Evolutionary conservation across 345 rosid genomes (phyloP), one percentile per base, ranked within the genome.

Genomic region (Punica granatum): DNA sequence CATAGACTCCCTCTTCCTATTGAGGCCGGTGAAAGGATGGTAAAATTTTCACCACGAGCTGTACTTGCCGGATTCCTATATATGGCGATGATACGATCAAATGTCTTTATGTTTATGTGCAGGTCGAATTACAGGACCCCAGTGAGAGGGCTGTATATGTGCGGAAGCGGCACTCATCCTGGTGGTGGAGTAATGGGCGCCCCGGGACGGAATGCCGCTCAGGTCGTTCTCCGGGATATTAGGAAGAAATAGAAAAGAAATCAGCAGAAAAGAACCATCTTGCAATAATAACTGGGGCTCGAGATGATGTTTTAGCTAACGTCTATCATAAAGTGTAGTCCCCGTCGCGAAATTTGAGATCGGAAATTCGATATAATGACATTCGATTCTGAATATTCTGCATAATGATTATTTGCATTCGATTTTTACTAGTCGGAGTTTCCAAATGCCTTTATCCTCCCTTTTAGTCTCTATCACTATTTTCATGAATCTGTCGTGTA

Each of bases 151-250:
- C 79, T 92, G 43, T 92, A 85, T 80, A 70, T 89, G 69, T 89
- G 96, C 58, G 96, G 98, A 28, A 92, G 98, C 37, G 96, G 98
- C 36, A 70, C 87, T 31, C 98, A 92, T 74, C 96, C 98, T 2
- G 92, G 96, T 28, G 98, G 98, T 8, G 96, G 91, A 12, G 92
- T 89, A 48, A 92, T 84, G 88, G 98, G 98, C 16, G 96, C 92
- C 6, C 90, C 92, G 15, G 94, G 98, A 19, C 85, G 96, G 46
- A 90, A 88, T 63, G 92, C 95, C 19, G 92, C 95, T 0, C 79
- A 53, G 19, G 74, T 79, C 32, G 92, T 92, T 72, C 88, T 92
- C 41, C 85, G 81, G 49, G 95, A 90, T 72, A 65, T 81, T 12
- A 77, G 79, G 25, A 69, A 3, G 33, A 7, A 7, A 6, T 61